phyloP scores from a whole-genome alignment of 2,329 filamentous ascomycete genomes.

The Lachnellula hyalina region DNA sequence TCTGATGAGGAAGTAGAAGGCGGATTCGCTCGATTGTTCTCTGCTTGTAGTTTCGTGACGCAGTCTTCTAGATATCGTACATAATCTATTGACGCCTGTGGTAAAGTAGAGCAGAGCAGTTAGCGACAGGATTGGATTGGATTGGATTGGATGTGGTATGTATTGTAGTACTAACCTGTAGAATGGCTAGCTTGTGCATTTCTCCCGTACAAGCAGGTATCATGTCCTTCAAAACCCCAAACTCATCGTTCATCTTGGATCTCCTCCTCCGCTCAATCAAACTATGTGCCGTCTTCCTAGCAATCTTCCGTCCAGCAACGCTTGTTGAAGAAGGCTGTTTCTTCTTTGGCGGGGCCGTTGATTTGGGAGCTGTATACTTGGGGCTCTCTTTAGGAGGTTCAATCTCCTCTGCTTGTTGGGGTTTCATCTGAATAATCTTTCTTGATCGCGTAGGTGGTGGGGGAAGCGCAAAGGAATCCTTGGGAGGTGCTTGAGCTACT shows the following conservation, averaged over 20 bases:
- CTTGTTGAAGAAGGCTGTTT: slow-evolving; percentile 73
- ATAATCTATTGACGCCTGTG: slow-evolving; percentile 90
- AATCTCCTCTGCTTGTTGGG: slow-evolving; percentile 40
- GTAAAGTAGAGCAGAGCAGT: neutral
- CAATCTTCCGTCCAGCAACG: slow-evolving; percentile 88
- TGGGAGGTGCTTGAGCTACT: slow-evolving; percentile 36
- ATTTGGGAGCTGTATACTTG: slow-evolving; percentile 16
- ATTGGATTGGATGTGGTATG: neutral
- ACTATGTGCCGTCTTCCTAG: slow-evolving; percentile 92
- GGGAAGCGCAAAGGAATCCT: slow-evolving; percentile 71
- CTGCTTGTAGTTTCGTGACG: slow-evolving; percentile 69
- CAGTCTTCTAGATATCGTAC: slow-evolving; percentile 91
- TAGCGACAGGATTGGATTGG: neutral
- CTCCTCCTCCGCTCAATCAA: slow-evolving; percentile 84
- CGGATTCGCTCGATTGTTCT: slow-evolving; percentile 28
- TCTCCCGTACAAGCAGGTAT: slow-evolving; percentile 94
- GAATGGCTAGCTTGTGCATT: slow-evolving; percentile 95
- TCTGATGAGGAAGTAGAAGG: slow-evolving; percentile 1
- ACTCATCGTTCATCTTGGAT: slow-evolving; percentile 99
- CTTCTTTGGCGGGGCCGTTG: slow-evolving; percentile 49
- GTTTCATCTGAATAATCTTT: slow-evolving; percentile 99
- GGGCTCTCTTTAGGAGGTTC: slow-evolving; percentile 11
- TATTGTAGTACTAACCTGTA: slow-evolving; percentile 60
- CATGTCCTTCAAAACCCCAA: slow-evolving; percentile 87
- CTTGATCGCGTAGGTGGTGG: slow-evolving; percentile 87